phyloP scores from a whole-genome alignment of 2,329 filamentous ascomycete genomes.

The Hypoxylon sp. region DNA sequence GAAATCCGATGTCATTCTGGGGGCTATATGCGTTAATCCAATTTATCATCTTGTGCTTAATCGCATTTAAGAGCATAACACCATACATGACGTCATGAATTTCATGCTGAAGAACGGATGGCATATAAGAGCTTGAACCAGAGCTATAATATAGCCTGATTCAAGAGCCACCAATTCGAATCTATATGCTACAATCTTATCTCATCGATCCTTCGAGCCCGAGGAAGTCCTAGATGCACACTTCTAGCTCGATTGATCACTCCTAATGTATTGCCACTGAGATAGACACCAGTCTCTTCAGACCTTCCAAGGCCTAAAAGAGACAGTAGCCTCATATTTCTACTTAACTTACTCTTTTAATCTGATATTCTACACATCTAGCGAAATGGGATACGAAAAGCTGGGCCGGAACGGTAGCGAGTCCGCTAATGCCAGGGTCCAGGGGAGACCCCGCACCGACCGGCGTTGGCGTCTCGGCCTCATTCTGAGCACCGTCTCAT shows the following conservation, averaged over 20 bases:
- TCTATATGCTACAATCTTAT: neutral
- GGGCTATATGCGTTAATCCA: neutral
- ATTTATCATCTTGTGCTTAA: too few species aligned
- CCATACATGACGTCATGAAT: neutral
- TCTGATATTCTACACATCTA: neutral
- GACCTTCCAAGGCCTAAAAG: neutral
- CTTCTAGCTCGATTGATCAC: neutral
- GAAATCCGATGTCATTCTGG: neutral
- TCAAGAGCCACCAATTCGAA: neutral
- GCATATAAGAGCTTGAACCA: neutral
- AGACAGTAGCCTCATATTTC: neutral
- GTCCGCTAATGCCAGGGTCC: neutral
- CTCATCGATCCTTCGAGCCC: neutral
- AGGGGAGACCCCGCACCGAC: neutral
- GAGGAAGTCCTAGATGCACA: neutral
- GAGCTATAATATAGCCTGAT: neutral
- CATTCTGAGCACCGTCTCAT: constrained; percentile 5
- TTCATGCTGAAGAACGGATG: neutral
- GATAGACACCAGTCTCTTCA: neutral
- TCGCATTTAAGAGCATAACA: neutral
- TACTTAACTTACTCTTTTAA: neutral
- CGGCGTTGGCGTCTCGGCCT: constrained; percentile 21
- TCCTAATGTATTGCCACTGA: neutral
- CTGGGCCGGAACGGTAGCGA: neutral
- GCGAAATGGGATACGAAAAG: constrained; percentile 15